Conservation (phyloP, 1,139 yeast genomes). For the Nakaseomyces nivariensis region DNA sequence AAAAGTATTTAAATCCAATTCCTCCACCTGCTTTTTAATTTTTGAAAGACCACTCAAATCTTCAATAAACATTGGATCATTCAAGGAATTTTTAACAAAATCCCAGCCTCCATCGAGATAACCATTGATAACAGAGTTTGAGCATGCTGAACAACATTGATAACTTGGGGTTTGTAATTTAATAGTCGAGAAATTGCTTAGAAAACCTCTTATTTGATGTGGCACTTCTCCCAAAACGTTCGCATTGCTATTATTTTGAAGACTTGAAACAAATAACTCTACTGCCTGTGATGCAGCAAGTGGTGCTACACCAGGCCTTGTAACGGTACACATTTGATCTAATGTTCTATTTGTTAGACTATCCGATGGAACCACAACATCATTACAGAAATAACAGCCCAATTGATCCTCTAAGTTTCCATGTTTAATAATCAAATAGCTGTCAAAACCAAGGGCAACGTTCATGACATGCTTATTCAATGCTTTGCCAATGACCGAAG, state of each 20-base stretch:
- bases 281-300: conserved; percentile 83
- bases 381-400: conserved; percentile 95
- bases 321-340: conserved; percentile 98
- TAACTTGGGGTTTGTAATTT: conserved; percentile 66
- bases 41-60: conserved; percentile 65
- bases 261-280: conserved; percentile 63
- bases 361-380: conserved; percentile 88
- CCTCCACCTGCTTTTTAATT: conserved; percentile 66
- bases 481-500: conserved; percentile 68
- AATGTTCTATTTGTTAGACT: conserved; percentile 74
- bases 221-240: conserved; percentile 61
- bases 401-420: conserved; percentile 44
- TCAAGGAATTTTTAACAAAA: conserved; percentile 61
- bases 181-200: conserved; percentile 52
- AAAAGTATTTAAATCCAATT: conserved; percentile 40
- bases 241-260: conserved; percentile 54
- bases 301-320: conserved; percentile 90
- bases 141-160: conserved; percentile 78
- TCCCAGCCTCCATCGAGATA: conserved; percentile 61
- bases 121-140: conserved; percentile 42
- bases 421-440: conserved; percentile 87
- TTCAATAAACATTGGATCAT: conserved; percentile 58
- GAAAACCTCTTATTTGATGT: conserved; percentile 83
- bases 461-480: conserved; percentile 66
- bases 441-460: conserved; percentile 92